A percentile compares a stretch with the other conserved stretches of the same genome.
These are phyloP conservation scores for Pleurotus tuoliensis DNA, from an alignment of 768 basidiomycete genomes.

Conservation along the genomic window DNA sequence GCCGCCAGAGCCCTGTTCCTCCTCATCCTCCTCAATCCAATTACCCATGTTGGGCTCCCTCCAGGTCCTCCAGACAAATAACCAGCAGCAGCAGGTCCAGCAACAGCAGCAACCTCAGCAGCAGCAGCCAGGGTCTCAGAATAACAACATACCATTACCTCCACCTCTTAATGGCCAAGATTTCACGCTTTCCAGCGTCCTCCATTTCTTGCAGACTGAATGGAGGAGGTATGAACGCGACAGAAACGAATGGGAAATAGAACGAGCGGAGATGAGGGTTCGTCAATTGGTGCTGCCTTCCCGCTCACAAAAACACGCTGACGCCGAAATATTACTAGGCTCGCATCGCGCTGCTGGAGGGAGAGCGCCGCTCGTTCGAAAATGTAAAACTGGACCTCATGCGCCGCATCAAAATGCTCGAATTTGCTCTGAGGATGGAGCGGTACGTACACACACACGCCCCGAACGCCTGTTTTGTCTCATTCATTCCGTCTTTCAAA, in stretches of 20 bases:
- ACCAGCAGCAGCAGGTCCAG: slow-evolving; percentile 57
- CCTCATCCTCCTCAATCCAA: slow-evolving; percentile 33
- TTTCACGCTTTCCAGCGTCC: slow-evolving; percentile 87
- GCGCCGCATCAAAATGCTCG: slow-evolving; percentile 98
- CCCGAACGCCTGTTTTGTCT: background rate
- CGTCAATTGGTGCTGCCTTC: slow-evolving; percentile 29
- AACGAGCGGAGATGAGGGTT: slow-evolving; percentile 98
- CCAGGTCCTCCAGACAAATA: slow-evolving; percentile 57
- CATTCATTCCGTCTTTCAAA: slow-evolving; percentile 20
- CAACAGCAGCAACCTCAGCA: slow-evolving; percentile 50
- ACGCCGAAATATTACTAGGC: slow-evolving; percentile 50
- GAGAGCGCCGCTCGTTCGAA: slow-evolving; percentile 94
- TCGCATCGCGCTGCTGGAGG: slow-evolving; percentile 94
- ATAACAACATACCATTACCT: slow-evolving; percentile 62
- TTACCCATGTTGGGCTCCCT: slow-evolving; percentile 72
- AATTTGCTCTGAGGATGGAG: slow-evolving; percentile 94
- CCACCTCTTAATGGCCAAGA: slow-evolving; percentile 87
- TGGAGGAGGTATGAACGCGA: slow-evolving; percentile 98
- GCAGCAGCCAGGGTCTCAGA: slow-evolving; percentile 42
- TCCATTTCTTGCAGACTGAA: slow-evolving; percentile 98
- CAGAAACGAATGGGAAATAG: slow-evolving; percentile 99
- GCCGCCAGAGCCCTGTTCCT: slow-evolving; percentile 12
- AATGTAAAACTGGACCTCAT: slow-evolving; percentile 95
- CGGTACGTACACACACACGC: slow-evolving; percentile 52
- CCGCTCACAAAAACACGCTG: slow-evolving; percentile 12